Base-by-base conservation (phyloP, 2,329 filamentous ascomycete genomes). In the Paecilomyces sp. region DNA sequence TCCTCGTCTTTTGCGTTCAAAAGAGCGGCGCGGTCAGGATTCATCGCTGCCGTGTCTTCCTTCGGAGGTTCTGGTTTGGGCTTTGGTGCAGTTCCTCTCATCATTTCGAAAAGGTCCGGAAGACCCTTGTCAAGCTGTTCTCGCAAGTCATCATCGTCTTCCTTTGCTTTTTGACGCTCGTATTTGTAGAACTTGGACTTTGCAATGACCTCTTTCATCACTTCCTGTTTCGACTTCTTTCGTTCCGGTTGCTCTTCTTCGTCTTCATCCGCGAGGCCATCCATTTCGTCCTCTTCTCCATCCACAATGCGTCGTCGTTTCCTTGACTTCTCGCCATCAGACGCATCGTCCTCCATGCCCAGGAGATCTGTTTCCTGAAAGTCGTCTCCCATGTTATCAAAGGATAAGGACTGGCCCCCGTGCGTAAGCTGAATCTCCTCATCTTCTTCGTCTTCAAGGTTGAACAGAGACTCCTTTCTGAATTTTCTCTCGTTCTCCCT, bases 151-250 rank as follows among this genome's bases (percentile, higher is more conserved):
- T 95, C 91, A 66, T 99, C 94, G 56, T 94, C 91, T 62, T 97
- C 94, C 71, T 96, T 97, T 30, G 86, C 86, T 61, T 91, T 88
- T 75, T 99, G 94, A 50, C 94, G 87, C 77, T 97, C 92, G 70
- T 93, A 92, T 77, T 96, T 97, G 82, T 97, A 85, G 63, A 90
- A 82, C 72, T 99, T 99, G 0, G 93, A 97, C 76, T 99, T 99
- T 62, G 92, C 91, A 65, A 99, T 97, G 62, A 99, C 83, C 75
- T 99, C 95, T 69, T 96, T 89, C 91, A 97, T 97, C 56, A 99
- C 90, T 75, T 99, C 94, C 58, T 94, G 90, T 77, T 97, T 97
- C 2, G 88, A 88, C 79, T 97, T 99, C 75, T 96, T 97, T 61
- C 88, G 84, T 67, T 93, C 89, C 0, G 91, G 92, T 63, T 87